phyloP scores from a whole-genome alignment of 768 basidiomycete genomes.

The Mycena venus region DNA sequence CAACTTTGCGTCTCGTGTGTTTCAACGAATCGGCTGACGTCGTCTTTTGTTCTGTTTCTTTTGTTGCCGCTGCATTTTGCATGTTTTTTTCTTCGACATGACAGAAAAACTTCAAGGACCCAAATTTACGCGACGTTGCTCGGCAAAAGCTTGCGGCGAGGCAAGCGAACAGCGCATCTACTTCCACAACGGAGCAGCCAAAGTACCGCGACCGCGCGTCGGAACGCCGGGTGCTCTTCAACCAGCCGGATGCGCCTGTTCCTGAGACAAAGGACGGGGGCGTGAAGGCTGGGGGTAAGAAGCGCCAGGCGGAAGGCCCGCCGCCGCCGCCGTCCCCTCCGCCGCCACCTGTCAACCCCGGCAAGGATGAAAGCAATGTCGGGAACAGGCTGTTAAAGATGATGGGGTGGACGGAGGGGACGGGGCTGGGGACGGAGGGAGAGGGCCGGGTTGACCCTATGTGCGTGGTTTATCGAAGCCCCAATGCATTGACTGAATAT shows the following conservation, averaged over 20 bases:
- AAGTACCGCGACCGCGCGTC: constrained; percentile 97
- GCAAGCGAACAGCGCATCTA: constrained; percentile 44
- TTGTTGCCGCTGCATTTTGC: too few relatives aligned
- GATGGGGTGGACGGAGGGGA: constrained; percentile 98
- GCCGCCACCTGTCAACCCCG: constrained; percentile 75
- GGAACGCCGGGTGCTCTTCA: constrained; percentile 90
- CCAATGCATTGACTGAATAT: constrained; percentile 10
- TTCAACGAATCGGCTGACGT: constrained; percentile 30
- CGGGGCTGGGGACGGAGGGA: constrained; percentile 84
- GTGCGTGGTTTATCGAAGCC: constrained; percentile 54
- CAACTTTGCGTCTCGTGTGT: constrained; percentile 48
- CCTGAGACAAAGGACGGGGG: constrained; percentile 61
- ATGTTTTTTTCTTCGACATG: constrained; percentile 18
- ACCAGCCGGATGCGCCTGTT: constrained; percentile 89
- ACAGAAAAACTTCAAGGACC: constrained; percentile 90
- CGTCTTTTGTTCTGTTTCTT: constrained; percentile 37
- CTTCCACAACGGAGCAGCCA: constrained; percentile 61
- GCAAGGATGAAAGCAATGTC: constrained; percentile 86
- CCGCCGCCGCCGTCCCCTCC: constrained; percentile 76
- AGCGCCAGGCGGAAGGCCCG: constrained; percentile 66
- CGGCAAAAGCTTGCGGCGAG: constrained; percentile 72
- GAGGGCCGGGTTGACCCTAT: constrained; percentile 93
- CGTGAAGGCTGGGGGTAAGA: constrained; percentile 44
- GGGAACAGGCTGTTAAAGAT: constrained; percentile 95
- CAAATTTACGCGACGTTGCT: constrained; percentile 78